Evolutionary conservation across 257 asterid genomes (phyloP), one percentile per base, ranked within the genome.

Genomic region (Fraxinus cuspidata): DNA sequence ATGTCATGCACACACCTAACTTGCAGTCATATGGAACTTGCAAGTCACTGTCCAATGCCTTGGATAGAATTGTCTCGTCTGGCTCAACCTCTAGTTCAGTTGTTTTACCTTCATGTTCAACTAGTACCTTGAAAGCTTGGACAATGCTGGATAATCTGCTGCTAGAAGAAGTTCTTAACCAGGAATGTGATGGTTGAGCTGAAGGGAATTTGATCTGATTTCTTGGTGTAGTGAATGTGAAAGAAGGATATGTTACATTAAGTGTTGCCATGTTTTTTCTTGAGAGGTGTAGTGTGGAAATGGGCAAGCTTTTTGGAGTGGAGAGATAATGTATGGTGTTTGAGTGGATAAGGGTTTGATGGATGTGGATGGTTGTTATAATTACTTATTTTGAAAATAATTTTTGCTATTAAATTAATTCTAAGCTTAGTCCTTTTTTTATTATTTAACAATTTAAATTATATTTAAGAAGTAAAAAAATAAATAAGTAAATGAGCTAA

Each of bases 1-100:
- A 95, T 51, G 99, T 94, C 99, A 94, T 92, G 84, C 99, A 95
- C 15, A 95, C 99, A 37, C 99, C 98, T n/a, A 94, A 92, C 76
- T 91, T 94, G 91, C 99, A 94, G 83, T 92, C 99, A 74, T 94
- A 81, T 0, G 99, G 99, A 71, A 91, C 93, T 0, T 79, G 70
- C 86, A 94, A 58, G 65, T 90, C 99, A 79, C 73, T 78, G 23
- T 89, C 92, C 66, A 89, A 35, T 23, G 99, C 99, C 79, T 83
- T 88, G 1, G 96, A 90, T 9, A 94, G 86, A 40, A 94, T 91
- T 63, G 96, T 90, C 80, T 94, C 99, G 51, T 94, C 96, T 9
- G 93, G 81, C 49, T 94, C 98, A 49, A 94, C 95, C 37, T 91
- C 89, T 0, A 94, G 81, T 85, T 91, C 97, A 28, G 93, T 88